phyloP scores from a whole-genome alignment of 208 protist genomes.

The Trypanosoma theileri region DNA sequence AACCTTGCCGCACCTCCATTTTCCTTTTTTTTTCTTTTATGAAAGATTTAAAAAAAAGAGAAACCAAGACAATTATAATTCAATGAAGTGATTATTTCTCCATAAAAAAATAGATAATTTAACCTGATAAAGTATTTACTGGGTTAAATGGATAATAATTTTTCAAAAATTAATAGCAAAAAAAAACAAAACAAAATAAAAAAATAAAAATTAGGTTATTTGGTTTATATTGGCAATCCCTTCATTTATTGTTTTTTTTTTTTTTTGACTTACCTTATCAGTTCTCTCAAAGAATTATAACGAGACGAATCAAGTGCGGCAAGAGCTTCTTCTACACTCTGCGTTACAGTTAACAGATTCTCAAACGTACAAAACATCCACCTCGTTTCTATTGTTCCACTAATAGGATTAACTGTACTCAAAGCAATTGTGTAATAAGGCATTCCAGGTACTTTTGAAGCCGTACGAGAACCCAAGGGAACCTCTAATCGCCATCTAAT shows the following conservation, averaged over 20 bases:
- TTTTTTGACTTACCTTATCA: slow-evolving; percentile 10
- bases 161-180: too few species aligned
- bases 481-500: slow-evolving; percentile 11
- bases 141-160: too few species aligned
- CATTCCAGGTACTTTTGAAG: neutral
- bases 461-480: neutral
- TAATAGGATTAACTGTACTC: slow-evolving; percentile 1
- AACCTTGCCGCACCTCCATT: slow-evolving; percentile 8
- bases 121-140: slow-evolving; percentile 2
- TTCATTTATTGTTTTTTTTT: slow-evolving; percentile 17
- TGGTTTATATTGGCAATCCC: neutral
- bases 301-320: neutral
- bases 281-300: slow-evolving; percentile 10
- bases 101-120: slow-evolving; percentile 15
- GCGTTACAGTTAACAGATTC: slow-evolving; percentile 3
- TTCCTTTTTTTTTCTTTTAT: slow-evolving; percentile 3
- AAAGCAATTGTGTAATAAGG: slow-evolving; percentile 10
- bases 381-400: slow-evolving; percentile 8
- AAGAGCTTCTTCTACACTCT: slow-evolving; percentile 15
- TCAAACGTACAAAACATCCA: slow-evolving; percentile 18
- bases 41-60: slow-evolving; percentile 10
- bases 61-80: neutral
- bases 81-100: slow-evolving; percentile 3
- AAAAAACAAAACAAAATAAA: too few species aligned
- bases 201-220: too few species aligned